Conservation (phyloP, 345 rosid genomes). For the Gossypium longicalyx region DNA sequence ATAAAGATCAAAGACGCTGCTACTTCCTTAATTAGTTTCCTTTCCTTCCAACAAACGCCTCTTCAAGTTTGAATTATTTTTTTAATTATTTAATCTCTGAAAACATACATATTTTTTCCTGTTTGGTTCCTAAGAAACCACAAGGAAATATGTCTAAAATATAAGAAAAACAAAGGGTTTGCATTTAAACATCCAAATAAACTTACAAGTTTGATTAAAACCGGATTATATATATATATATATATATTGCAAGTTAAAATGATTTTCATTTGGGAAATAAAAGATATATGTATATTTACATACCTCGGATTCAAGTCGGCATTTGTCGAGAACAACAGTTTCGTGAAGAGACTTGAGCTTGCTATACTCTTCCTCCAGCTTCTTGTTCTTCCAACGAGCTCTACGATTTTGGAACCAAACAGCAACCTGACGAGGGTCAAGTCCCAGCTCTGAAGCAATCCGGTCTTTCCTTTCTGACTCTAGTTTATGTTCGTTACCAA, state of each 20-base stretch:
- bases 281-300: neutral
- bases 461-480: conserved; percentile 81
- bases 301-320: conserved; percentile 78
- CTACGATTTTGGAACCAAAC: conserved; percentile 97
- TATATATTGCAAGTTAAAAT: neutral
- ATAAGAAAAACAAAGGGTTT: conserved; percentile 1
- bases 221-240: too few species aligned
- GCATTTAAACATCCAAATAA: neutral
- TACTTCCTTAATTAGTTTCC: neutral
- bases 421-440: conserved; percentile 91
- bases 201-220: neutral
- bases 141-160: neutral
- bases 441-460: conserved; percentile 74
- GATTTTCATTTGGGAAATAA: neutral
- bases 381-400: conserved; percentile 90
- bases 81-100: neutral
- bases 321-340: conserved; percentile 43
- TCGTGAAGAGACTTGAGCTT: conserved; percentile 52
- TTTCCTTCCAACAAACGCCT: neutral
- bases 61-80: neutral
- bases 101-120: conserved; percentile 5
- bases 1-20: neutral
- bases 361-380: conserved; percentile 72
- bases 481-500: conserved; percentile 69
- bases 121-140: conserved; percentile 23